Conservation (phyloP, 1,139 yeast species). For the Kurtzmaniella natalensis region DNA sequence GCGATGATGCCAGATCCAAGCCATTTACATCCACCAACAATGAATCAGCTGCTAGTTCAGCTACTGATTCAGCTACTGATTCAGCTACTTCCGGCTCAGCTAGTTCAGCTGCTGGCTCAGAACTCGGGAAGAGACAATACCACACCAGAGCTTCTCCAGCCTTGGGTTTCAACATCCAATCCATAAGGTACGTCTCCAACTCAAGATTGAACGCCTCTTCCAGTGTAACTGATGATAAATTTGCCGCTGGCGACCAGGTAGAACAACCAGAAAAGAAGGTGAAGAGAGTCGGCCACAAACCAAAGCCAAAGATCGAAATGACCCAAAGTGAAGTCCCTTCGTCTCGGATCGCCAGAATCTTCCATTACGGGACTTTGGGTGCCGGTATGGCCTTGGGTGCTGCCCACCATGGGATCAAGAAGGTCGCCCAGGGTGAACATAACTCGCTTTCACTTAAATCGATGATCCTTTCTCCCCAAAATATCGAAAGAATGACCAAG, state of each 20-base stretch:
- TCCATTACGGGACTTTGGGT: slow-evolving; percentile 90
- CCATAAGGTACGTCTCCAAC: no score
- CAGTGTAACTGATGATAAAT: no score
- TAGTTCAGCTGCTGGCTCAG: background rate
- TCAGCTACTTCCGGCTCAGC: slow-evolving; percentile 1
- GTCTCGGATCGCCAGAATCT: slow-evolving; percentile 76
- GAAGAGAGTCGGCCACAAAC: slow-evolving; percentile 27
- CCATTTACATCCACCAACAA: no score
- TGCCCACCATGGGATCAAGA: slow-evolving; percentile 70
- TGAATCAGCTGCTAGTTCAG: background rate
- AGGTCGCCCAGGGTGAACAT: slow-evolving; percentile 49
- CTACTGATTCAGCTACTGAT: background rate
- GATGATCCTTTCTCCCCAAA: slow-evolving; percentile 70
- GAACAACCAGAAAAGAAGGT: no score
- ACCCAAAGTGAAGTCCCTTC: slow-evolving; percentile 77
- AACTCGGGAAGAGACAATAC: slow-evolving; percentile 6
- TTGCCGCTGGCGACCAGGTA: no score
- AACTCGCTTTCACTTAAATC: slow-evolving; percentile 52
- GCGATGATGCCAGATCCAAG: slow-evolving; percentile 5
- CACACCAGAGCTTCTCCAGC: slow-evolving; percentile 7
- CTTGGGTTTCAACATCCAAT: no score
- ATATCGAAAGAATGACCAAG: slow-evolving; percentile 82
- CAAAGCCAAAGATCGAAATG: slow-evolving; percentile 44
- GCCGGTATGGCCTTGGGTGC: slow-evolving; percentile 89
- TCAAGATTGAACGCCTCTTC: no score